Evolutionary conservation across 257 asterid species (phyloP).

Genomic region (Gentiana straminea): DNA sequence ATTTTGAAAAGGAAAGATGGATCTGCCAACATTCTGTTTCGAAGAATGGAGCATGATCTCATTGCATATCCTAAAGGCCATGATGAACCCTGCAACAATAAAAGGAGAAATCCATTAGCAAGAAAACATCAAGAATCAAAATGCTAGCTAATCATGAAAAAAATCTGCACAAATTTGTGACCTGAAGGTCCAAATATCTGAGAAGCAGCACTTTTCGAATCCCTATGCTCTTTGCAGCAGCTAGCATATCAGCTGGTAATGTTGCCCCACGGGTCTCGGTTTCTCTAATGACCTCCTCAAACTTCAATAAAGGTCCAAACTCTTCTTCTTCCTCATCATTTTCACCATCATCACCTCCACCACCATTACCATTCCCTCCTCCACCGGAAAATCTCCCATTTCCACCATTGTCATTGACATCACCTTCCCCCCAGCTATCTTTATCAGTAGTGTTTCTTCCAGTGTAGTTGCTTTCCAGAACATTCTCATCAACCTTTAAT

Average conservation of each 20-base stretch:
- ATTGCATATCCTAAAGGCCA: conserved; percentile 79
- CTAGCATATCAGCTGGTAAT: conserved; percentile 90
- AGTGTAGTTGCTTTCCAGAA: conserved; percentile 14
- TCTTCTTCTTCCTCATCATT: conserved; percentile 63
- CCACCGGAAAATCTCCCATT: conserved; percentile 43
- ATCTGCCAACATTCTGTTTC: conserved; percentile 96
- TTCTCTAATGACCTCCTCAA: conserved; percentile 85
- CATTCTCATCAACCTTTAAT: conserved; percentile 22
- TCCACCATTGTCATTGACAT: conserved; percentile 36
- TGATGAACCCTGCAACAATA: conserved; percentile 45
- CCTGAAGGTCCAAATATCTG: conserved; percentile 92
- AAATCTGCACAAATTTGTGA: conserved; percentile 4
- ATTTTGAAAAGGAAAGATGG: conserved; percentile 94
- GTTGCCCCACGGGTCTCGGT: conserved; percentile 61
- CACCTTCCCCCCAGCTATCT: conserved; percentile 18
- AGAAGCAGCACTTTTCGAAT: conserved; percentile 52
- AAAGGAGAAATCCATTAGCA: conserved; percentile 5
- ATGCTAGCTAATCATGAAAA: neutral
- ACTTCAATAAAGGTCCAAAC: conserved; percentile 75
- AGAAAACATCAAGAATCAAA: neutral
- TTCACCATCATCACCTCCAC: conserved; percentile 29
- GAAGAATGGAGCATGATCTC: conserved; percentile 66
- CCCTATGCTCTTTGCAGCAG: conserved; percentile 84
- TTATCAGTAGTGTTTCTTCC: conserved; percentile 16
- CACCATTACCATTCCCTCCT: conserved; percentile 35